A percentile compares a stretch with the other conserved stretches of the same genome.
Conservation (phyloP, 805 yeast species). For the Saccharomycopsis capsularis region DNA sequence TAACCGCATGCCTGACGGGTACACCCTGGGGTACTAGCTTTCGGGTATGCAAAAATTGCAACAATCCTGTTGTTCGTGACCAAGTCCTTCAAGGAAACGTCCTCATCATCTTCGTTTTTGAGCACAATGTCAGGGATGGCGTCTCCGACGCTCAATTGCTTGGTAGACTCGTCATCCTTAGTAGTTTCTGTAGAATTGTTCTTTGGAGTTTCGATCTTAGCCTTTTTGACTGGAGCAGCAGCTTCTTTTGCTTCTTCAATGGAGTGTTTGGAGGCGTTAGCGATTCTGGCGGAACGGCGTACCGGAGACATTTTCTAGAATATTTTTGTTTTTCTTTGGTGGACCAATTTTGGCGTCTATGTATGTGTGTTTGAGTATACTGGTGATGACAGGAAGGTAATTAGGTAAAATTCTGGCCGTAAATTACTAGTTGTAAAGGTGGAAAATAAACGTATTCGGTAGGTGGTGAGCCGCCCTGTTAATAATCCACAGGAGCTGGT, state of each 20-base stretch:
- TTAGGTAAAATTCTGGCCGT: too few species aligned
- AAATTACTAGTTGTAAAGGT: too few species aligned
- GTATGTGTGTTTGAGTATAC: too few species aligned
- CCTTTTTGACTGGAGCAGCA: conserved; percentile 3
- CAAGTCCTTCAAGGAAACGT: conserved; percentile 41
- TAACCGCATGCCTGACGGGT: conserved; percentile 92
- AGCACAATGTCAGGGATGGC: conserved; percentile 58
- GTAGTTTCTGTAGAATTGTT: neutral
- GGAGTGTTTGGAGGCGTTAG: neutral
- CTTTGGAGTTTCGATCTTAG: neutral
- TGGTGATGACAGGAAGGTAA: too few species aligned
- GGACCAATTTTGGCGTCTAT: too few species aligned
- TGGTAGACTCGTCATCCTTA: neutral
- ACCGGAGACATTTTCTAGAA: conserved; percentile 2
- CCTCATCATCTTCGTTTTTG: conserved; percentile 62
- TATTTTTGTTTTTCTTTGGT: neutral
- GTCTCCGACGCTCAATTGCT: conserved; percentile 47
- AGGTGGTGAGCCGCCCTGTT: too few species aligned
- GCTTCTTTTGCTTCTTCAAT: neutral
- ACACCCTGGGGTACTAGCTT: conserved; percentile 94
- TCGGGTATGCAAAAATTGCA: conserved; percentile 74
- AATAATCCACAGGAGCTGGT: too few species aligned
- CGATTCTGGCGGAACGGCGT: conserved; percentile 19
- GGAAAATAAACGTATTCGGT: too few species aligned
- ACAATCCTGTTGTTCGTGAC: conserved; percentile 38